Evolutionary conservation across 1,284 basidiomycete species (phyloP).

Genomic region (Trichosporon coremiiforme): DNA sequence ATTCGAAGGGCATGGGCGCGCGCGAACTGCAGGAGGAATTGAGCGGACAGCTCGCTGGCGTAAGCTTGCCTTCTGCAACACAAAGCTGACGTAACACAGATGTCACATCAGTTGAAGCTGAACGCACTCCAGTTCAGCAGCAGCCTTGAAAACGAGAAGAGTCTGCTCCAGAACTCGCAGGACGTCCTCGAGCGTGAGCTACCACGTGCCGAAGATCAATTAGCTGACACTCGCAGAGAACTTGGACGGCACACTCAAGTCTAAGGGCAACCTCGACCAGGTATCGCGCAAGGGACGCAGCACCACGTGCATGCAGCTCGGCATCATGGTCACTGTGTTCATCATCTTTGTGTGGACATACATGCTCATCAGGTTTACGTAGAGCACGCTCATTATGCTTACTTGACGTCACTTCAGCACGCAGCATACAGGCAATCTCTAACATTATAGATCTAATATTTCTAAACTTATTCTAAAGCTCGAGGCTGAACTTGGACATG

Average conservation of each 20-base stretch:
- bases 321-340: constrained; percentile 49
- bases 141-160: constrained; percentile 56
- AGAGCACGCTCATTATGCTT: constrained; percentile 9
- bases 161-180: constrained; percentile 49
- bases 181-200: constrained; percentile 53
- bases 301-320: constrained; percentile 56
- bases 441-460: neutral
- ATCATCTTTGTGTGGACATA: constrained; percentile 57
- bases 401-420: neutral
- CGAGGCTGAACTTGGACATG: constrained; percentile 27
- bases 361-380: constrained; percentile 56
- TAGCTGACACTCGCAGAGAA: constrained; percentile 42
- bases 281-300: constrained; percentile 52
- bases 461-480: constrained; percentile 23
- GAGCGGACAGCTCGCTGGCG: constrained; percentile 55
- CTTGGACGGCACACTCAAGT: constrained; percentile 44
- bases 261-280: constrained; percentile 49
- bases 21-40: constrained; percentile 56
- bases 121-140: constrained; percentile 56
- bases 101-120: constrained; percentile 56
- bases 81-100: constrained; percentile 38
- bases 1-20: constrained; percentile 36
- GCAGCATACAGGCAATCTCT: neutral
- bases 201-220: neutral
- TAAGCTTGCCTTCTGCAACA: constrained; percentile 31